Conservation (phyloP, 345 rosid species). For the Salix suchowensis region DNA sequence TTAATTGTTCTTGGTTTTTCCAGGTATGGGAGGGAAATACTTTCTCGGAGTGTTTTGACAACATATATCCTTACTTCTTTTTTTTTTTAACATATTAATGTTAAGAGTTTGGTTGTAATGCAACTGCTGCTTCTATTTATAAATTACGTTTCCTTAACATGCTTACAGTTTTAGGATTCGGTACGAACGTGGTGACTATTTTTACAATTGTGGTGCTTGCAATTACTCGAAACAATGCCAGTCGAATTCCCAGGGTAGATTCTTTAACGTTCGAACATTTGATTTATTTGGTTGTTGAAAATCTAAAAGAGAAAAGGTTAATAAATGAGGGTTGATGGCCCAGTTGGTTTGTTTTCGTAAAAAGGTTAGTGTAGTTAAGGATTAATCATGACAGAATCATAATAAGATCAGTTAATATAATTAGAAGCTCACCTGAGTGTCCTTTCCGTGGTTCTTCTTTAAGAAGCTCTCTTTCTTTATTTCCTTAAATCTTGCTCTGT, state of each 20-base stretch:
- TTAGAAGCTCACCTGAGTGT: too few relatives aligned
- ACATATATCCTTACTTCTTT: conserved; percentile 52
- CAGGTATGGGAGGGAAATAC: conserved; percentile 58
- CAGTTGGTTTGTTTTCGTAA: too few relatives aligned
- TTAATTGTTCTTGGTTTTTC: not conserved
- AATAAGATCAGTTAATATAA: too few relatives aligned
- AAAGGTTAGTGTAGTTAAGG: too few relatives aligned
- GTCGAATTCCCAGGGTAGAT: conserved; percentile 41
- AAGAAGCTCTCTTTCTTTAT: too few relatives aligned
- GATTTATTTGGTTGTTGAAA: not conserved
- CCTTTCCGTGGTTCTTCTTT: too few relatives aligned
- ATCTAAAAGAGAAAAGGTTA: too few relatives aligned
- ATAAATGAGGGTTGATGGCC: too few relatives aligned
- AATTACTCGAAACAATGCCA: conserved; percentile 30
- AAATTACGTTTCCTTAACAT: conserved; percentile 38
- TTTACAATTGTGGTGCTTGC: conserved; percentile 42
- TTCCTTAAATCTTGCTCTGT: too few relatives aligned
- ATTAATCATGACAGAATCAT: too few relatives aligned
- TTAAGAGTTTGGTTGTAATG: not conserved
- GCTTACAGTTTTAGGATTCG: conserved; percentile 58
- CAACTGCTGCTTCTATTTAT: not conserved
- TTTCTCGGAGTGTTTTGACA: conserved; percentile 44
- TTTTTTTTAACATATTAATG: not conserved
- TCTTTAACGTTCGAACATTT: not conserved
- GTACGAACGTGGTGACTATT: conserved; percentile 52